Evolutionary conservation across 1,284 basidiomycete species (phyloP), one percentile per base, ranked within the genome.

Genomic region (Tilletiaria anomala): DNA sequence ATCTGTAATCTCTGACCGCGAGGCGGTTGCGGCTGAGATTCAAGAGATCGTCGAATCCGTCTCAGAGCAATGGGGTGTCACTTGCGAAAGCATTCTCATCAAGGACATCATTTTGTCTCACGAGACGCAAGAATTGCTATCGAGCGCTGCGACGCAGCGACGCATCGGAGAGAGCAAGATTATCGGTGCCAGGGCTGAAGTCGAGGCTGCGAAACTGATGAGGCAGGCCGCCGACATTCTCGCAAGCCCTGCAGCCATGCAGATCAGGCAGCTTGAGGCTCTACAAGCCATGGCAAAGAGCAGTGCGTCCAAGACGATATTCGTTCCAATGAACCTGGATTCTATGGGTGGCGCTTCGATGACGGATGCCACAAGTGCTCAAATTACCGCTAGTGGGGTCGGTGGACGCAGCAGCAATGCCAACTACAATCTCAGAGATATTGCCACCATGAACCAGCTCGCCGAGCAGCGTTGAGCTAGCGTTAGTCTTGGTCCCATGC

Each of bases 151-250:
- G 24, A 86, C 89, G 37, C 70, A 85, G 72, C 91, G 89, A 75
- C 78, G 89, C 48, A 79, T 94, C 52, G 89, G 87, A 70, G 89
- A 94, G 71, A 78, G 77, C 65, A 94, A 89, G 70, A 86, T 96
- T 64, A 94, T 96, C 58, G 87, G 87, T 35, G 91, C 89, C 0
- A 77, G 85, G 48, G 91, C 89, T 15, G 89, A 96, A 71, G 89
- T 94, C 50, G 86, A 93, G 65, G 75, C 86, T 31, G 87, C 89
- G 33, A 78, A 84, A 56, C 78, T 94, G 65, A 93, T 94, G 88
- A 43, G 58, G 21, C 54, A 87, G 67, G 84, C 85, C 4, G 84
- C 85, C 42, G 80, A 91, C 70, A 89, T 91, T 58, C 75, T 91
- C 21, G 32, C 39, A 3, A 29, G 14, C 14, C 87, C 86, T 15